Base-by-base conservation (phyloP, 2,329 filamentous ascomycete species). In the Trichoderma koningii region DNA sequence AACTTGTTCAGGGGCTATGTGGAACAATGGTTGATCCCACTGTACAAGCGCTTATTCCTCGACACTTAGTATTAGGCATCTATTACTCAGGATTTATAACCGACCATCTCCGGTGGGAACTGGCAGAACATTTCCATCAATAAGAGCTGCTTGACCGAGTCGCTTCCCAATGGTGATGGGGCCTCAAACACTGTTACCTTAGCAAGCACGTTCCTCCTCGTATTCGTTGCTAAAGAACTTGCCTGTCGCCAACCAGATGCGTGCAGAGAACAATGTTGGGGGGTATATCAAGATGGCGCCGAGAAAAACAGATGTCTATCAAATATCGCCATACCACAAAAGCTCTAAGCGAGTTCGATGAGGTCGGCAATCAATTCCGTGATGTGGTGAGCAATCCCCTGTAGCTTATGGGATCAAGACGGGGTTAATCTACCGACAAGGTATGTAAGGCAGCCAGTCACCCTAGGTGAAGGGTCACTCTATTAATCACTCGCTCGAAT, bases 21-120 rank as follows among this genome's bases (percentile, higher is more conserved):
- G 47, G 41, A 26, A 51, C 21, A 10, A 51, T 23, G 57, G 34
- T 15, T 47, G 15, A 28, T 47, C 17, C 21, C 34, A 30, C 47
- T 61, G 30, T 9, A 51, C 34, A 51, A 61, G 57, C 28, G 57
- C 47, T 61, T 51, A 61, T 51, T 28, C n/a, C 28, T 38, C 5
- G 26, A n/a, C 28, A 14, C 26, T 34, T 41, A n/a, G n/a, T n/a
- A n/a, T n/a, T n/a, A 41, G 12, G 10, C 7, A 55, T 41, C 6
- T 6, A 48, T 60, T 50, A 60, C 56, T 41, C 28, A 60, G 30
- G 4, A 50, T 60, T 60, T 60, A 44, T 60, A 41, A 60, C 56
- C 34, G 26, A 23, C 26, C 4, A n/a, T 42, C 30, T 2, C 14
- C 15, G 56, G 55, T 3, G 10, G 30, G 30, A 34, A 60, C 41